Conservation (phyloP, 2,329 filamentous ascomycete species). For the Nakataea oryzae region DNA sequence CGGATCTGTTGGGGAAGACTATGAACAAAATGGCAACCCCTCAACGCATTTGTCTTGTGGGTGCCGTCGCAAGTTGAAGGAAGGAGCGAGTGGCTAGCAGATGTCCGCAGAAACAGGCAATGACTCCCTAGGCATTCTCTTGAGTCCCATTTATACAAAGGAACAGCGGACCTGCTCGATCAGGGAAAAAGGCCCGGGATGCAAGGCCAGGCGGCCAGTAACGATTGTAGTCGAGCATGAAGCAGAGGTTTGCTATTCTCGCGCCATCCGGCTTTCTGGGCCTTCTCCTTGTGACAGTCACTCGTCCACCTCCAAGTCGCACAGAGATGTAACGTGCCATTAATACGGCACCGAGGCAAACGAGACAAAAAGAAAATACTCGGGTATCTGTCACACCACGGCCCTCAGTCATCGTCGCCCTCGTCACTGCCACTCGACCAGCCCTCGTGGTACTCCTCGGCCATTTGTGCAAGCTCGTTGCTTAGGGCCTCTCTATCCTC, state of each 20-base stretch:
- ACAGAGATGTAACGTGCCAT: background rate
- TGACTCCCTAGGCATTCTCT: background rate
- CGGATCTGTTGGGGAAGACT: too few relatives aligned
- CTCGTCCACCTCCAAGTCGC: background rate
- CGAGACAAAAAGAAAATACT: background rate
- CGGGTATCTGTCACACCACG: background rate
- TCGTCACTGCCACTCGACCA: slow-evolving; percentile 72
- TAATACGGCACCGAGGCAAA: background rate
- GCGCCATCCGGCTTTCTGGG: background rate
- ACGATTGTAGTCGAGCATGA: background rate
- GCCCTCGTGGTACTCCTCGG: slow-evolving; percentile 80
- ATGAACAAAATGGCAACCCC: background rate
- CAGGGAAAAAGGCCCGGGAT: background rate
- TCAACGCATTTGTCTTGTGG: background rate
- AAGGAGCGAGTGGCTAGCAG: background rate
- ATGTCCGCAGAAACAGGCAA: background rate
- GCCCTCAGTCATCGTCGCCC: slow-evolving; percentile 45
- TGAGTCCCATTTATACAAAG: background rate
- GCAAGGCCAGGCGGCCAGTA: background rate
- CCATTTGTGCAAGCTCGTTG: slow-evolving; percentile 71
- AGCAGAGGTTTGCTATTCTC: background rate
- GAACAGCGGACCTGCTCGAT: background rate
- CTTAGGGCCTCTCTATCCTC: slow-evolving; percentile 79
- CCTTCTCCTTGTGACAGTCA: background rate
- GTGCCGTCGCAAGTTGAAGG: background rate